Evolutionary conservation across 2,329 filamentous ascomycete species (phyloP).

Genomic region (Alternaria viburni): DNA sequence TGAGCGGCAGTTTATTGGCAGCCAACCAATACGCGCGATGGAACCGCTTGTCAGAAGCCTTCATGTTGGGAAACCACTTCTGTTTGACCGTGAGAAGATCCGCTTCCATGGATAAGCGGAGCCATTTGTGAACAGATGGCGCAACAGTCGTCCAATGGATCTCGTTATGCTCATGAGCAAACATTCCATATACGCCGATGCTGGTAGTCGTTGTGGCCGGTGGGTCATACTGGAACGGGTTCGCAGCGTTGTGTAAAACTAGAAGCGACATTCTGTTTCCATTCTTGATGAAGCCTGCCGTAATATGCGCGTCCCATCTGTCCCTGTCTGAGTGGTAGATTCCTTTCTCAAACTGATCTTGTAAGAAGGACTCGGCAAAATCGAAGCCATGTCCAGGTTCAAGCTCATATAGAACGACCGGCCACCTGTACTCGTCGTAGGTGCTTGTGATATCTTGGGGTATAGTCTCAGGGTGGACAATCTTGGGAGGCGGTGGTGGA

Average conservation of each 20-base stretch:
- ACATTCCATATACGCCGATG: constrained; percentile 32
- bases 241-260: constrained; percentile 34
- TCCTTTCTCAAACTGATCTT: constrained; percentile 10
- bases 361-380: constrained; percentile 18
- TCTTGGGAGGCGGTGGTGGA: not conserved
- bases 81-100: constrained; percentile 11
- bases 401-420: constrained; percentile 29
- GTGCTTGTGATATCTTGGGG: constrained; percentile 21
- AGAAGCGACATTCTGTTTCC: constrained; percentile 28
- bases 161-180: constrained; percentile 20
- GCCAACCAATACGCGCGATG: constrained; percentile 40
- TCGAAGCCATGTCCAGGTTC: constrained; percentile 8
- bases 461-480: constrained; percentile 2
- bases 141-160: constrained; percentile 37
- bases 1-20: constrained; percentile 22
- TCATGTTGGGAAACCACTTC: constrained; percentile 22
- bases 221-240: constrained; percentile 21
- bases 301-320: constrained; percentile 21
- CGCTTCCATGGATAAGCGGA: not conserved
- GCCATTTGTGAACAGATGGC: not conserved
- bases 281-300: constrained; percentile 31
- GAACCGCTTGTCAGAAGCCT: constrained; percentile 28
- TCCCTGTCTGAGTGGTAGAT: constrained; percentile 9
- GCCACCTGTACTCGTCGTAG: constrained; percentile 33
- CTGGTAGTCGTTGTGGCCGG: constrained; percentile 17